Base-by-base conservation (phyloP, 1,284 basidiomycete species). In the Microstroma glucosiphilum region DNA sequence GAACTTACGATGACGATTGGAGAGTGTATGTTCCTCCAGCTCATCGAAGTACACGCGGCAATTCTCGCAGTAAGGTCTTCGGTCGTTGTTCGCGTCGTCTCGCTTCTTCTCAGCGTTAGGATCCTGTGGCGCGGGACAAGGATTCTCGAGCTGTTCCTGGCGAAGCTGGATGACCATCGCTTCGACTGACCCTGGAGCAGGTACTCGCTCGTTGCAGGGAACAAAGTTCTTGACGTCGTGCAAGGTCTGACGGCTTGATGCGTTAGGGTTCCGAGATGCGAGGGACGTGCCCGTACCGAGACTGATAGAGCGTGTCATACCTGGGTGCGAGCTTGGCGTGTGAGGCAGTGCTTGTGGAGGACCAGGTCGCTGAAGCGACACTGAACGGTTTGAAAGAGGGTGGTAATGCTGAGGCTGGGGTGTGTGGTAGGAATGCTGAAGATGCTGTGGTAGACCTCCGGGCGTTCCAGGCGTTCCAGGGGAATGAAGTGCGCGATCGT, bases 11-110 rank as follows among this genome's bases (percentile, higher is more conserved):
- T 99, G 96, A 72, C 84, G 89, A 59, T 85, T 85, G 12, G 87
- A 84, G 40, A 82, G 81, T 60, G 91, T 84, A 78, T 99, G 96
- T 91, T 97, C 69, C 66, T 87, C 86, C 73, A 98, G 94, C 80
- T 96, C 89, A 0, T 89, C 87, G 77, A 93, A 99, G 79, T 92
- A 91, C 60, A 85, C 77, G 23, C 94, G 85, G 80, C 96, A 99
- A 80, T 93, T 96, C 79, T 99, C 96, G 81, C 96, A 99, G 81
- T 97, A 98, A 7, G 93, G 91, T 80, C 91, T 96, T 75, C 85
- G 88, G 59, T 85, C 88, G 81, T 21, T 40, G 30, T 58, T 51
- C 25, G 56, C 56, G 21, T 21, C 41, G 9, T 37, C 46, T 26
- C 30, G 8, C 26, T 19, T 25, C 51, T 54, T 26, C 26, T 54